Percentiles rank a stretch among this genome's conserved stretches.
These are phyloP conservation scores for Fremontodendron californicum DNA, from an alignment of 345 rosid species.

Conservation along the genomic window DNA sequence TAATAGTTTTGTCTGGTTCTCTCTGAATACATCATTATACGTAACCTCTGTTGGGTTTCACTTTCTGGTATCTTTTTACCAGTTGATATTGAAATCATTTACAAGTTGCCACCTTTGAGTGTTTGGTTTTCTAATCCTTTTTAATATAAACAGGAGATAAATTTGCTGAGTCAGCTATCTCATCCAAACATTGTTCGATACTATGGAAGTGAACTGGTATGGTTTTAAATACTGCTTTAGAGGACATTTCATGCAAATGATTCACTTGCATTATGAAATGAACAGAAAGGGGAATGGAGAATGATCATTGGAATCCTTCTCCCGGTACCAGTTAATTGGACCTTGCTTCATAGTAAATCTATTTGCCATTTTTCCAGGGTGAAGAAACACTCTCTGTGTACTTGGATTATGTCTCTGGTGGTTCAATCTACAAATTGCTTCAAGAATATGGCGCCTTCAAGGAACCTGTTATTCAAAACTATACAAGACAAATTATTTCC, in stretches of 20 bases:
- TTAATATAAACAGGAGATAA: slow-evolving; percentile 69
- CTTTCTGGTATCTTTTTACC: not conserved
- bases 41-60: not conserved
- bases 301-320: not conserved
- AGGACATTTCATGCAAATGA: not conserved
- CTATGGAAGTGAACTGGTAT: slow-evolving; percentile 93
- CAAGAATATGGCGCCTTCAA: slow-evolving; percentile 87
- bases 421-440: slow-evolving; percentile 91
- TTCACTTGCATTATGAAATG: not conserved
- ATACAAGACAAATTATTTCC: slow-evolving; percentile 76
- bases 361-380: slow-evolving; percentile 46
- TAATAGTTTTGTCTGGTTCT: slow-evolving; percentile 18
- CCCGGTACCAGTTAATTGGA: slow-evolving; percentile 12
- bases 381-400: slow-evolving; percentile 91
- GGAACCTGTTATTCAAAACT: slow-evolving; percentile 92
- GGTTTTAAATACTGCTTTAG: slow-evolving; percentile 13
- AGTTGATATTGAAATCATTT: slow-evolving; percentile 3
- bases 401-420: slow-evolving; percentile 93
- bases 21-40: not conserved
- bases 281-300: not conserved
- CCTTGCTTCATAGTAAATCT: slow-evolving; percentile 16
- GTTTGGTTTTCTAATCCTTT: slow-evolving; percentile 14
- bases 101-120: not conserved
- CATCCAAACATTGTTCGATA: slow-evolving; percentile 92
- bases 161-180: slow-evolving; percentile 78